These are phyloP conservation scores for Brassica napus DNA, from an alignment of 345 rosid species.

Conservation along the genomic window DNA sequence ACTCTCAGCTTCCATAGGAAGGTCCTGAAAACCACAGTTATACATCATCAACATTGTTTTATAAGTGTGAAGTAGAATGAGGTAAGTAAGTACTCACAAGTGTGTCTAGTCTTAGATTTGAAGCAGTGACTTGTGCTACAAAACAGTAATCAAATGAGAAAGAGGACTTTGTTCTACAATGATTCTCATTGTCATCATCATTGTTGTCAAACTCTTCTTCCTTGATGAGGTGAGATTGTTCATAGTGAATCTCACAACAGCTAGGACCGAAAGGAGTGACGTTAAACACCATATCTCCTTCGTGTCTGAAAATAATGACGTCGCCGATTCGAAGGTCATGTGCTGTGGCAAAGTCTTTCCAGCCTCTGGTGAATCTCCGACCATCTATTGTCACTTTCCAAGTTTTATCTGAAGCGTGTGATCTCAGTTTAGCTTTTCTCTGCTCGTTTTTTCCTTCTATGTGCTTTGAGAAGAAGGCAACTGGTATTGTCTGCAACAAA, in stretches of 20 bases:
- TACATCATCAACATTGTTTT: background rate
- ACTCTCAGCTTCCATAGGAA: slow-evolving; percentile 9
- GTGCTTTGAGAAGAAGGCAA: slow-evolving; percentile 14
- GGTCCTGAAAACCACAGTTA: slow-evolving; percentile 1
- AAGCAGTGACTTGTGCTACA: slow-evolving; percentile 25
- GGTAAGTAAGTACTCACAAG: slow-evolving; percentile 15
- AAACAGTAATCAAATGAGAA: slow-evolving; percentile 17
- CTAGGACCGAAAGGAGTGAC: slow-evolving; percentile 27
- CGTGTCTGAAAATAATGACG: slow-evolving; percentile 24
- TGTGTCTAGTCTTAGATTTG: slow-evolving; percentile 9
- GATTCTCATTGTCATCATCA: background rate
- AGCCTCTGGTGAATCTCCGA: slow-evolving; percentile 24
- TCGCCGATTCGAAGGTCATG: slow-evolving; percentile 33
- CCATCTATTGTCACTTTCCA: slow-evolving; percentile 26
- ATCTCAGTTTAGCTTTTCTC: slow-evolving; percentile 6
- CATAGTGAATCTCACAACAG: slow-evolving; percentile 29
- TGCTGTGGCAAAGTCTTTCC: slow-evolving; percentile 27
- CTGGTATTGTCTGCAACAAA: slow-evolving; percentile 32
- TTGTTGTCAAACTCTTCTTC: background rate
- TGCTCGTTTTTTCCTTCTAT: background rate
- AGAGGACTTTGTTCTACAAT: background rate
- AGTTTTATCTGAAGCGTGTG: slow-evolving; percentile 4
- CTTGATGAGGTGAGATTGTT: slow-evolving; percentile 3
- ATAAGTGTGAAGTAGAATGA: background rate
- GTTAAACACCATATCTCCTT: slow-evolving; percentile 30